phyloP scores from a whole-genome alignment of 495 filamentous ascomycete species.

The Aspergillus nidulans region DNA sequence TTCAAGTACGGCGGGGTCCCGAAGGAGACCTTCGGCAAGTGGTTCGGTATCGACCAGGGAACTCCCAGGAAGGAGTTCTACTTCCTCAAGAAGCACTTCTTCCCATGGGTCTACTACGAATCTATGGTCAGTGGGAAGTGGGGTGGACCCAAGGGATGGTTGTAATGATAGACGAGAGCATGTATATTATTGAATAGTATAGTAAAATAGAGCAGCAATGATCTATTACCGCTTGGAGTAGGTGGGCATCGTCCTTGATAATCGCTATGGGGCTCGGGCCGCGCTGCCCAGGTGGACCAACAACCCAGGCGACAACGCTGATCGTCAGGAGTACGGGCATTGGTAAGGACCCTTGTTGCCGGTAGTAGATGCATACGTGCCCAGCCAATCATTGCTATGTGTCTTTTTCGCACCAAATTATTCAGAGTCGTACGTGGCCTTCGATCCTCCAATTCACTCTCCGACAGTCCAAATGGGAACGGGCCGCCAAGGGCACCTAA shows the following conservation, averaged over 20 bases:
- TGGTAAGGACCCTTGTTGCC: no score
- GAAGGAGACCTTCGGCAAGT: slow-evolving; percentile 60
- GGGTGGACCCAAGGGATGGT: slow-evolving; percentile 56
- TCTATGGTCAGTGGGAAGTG: slow-evolving; percentile 60
- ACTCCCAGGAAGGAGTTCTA: slow-evolving; percentile 54
- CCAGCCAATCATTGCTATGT: no score
- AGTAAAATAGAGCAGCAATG: background rate
- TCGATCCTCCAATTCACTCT: background rate
- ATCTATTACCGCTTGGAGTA: background rate
- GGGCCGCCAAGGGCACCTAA: no score
- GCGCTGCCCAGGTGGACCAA: no score
- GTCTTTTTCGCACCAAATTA: no score
- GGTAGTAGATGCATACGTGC: no score
- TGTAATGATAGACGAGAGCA: slow-evolving; percentile 1
- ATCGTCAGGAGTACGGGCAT: no score
- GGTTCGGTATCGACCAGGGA: slow-evolving; percentile 56
- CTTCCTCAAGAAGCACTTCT: slow-evolving; percentile 67
- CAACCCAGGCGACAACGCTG: no score
- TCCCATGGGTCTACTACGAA: slow-evolving; percentile 61
- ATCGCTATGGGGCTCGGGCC: background rate
- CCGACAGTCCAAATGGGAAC: background rate
- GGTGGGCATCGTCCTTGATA: background rate
- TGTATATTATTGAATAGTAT: background rate
- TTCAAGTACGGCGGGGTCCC: slow-evolving; percentile 70
- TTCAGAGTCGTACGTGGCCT: no score